Conservation (phyloP, 2,329 filamentous ascomycete species). For the Fusarium humuli region DNA sequence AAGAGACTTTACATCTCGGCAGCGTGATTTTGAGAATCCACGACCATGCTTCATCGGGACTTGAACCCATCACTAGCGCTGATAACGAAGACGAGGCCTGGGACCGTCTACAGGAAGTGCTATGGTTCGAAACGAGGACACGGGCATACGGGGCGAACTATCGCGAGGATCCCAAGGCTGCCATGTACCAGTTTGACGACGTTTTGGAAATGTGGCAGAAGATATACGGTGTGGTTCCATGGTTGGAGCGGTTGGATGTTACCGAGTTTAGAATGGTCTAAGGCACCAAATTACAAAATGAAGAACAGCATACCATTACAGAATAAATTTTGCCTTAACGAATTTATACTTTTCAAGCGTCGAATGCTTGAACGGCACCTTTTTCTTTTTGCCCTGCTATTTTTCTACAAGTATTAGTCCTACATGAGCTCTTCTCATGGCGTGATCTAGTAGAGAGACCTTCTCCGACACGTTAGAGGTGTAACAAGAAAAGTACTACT, state of each 20-base stretch:
- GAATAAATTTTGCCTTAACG: too few species aligned
- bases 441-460: too few species aligned
- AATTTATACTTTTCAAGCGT: too few species aligned
- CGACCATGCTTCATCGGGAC: neutral
- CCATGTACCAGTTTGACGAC: slow-evolving; percentile 1
- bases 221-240: neutral
- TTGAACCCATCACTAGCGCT: neutral
- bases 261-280: neutral
- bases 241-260: neutral
- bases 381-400: too few species aligned
- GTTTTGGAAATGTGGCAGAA: neutral
- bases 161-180: neutral
- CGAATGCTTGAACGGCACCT: too few species aligned
- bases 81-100: neutral
- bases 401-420: too few species aligned
- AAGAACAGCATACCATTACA: too few species aligned
- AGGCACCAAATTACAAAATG: neutral
- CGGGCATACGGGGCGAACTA: neutral
- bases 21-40: neutral
- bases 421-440: too few species aligned
- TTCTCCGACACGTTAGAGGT: too few species aligned
- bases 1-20: neutral
- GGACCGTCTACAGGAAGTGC: rapidly evolving
- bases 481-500: too few species aligned
- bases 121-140: neutral